phyloP scores from a whole-genome alignment of 176 grass and related monocot species.

The Bonia amplexicaulis region DNA sequence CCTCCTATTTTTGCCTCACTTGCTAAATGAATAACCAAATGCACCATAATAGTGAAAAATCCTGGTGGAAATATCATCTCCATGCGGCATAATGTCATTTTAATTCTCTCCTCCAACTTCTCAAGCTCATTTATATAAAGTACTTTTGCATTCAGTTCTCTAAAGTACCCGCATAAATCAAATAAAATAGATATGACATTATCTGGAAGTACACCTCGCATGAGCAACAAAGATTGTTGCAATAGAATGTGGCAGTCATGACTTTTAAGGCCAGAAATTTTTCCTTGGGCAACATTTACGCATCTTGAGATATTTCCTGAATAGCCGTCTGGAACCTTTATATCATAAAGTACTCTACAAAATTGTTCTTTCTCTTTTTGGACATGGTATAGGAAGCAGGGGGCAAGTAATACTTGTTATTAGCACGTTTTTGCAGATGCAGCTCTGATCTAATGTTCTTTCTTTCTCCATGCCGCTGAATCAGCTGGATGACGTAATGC shows the following conservation, averaged over 20 bases:
- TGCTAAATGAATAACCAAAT: not conserved
- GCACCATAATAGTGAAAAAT: not conserved
- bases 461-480: not conserved
- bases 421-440: not conserved
- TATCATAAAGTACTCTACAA: not conserved
- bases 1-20: not conserved
- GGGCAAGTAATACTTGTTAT: not conserved
- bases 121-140: not conserved
- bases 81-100: not conserved
- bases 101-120: not conserved
- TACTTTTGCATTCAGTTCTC: not conserved
- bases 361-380: not conserved
- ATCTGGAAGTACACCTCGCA: not conserved
- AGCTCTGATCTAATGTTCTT: not conserved
- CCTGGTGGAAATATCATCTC: too few species aligned
- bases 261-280: not conserved
- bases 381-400: conserved; percentile 7
- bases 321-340: not conserved
- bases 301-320: not conserved
- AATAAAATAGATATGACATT: not conserved
- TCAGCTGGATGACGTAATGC: too few species aligned
- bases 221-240: not conserved
- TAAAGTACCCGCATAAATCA: not conserved
- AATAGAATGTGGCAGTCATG: not conserved
- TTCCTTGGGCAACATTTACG: not conserved